Evolutionary conservation across 1,139 yeast genomes (phyloP), one percentile per base, ranked within the genome.

Genomic region (Yarrowia galli): DNA sequence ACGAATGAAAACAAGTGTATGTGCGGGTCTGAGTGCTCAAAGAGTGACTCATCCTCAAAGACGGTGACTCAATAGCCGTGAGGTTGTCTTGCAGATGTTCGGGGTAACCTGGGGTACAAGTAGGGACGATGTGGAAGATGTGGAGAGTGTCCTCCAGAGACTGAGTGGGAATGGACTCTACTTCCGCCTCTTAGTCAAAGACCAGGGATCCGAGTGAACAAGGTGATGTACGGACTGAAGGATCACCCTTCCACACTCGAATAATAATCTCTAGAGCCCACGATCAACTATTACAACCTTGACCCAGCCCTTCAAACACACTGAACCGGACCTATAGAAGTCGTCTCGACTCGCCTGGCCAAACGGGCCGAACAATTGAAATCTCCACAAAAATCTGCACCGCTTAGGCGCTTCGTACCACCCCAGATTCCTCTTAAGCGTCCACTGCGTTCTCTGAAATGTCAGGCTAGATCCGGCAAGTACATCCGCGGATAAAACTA

Each of bases 381-480:
- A 13, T 51, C 58, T 20, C 28, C 58, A 22, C 43, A 35, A 7
- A 35, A 48, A n/a, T 32, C 38, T 49, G 58, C 58, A 51, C 28
- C 22, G 16, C 16, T 18, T 32, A 20, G 25, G 15, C 56, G 23
- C 23, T 20, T 48, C n/a, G 32, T 2, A 16, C 13, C n/a, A 8
- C 51, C 10, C 35, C 51, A 25, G 25, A 43, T 16, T 43, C 20
- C 15, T 3, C 20, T n/a, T 13, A 6, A 16, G 22, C 36, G 38
- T 48, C 53, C 22, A 9, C 28, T 28, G 12, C 4, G 15, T 12
- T 36, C 38, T 8, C 53, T 28, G 16, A 46, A 46, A 25, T 16
- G n/a, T 22, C 12, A 12, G 48, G 15, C 48, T 58, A 43, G 64
- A 58, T 36, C 32, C 60, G 60, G 60, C 60, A 53, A 53, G 60